Percentiles rank a stretch among this genome's conserved stretches.
Evolutionary conservation across 164 flowering plant genomes (phyloP).

Genomic region (Sextonia rubra): DNA sequence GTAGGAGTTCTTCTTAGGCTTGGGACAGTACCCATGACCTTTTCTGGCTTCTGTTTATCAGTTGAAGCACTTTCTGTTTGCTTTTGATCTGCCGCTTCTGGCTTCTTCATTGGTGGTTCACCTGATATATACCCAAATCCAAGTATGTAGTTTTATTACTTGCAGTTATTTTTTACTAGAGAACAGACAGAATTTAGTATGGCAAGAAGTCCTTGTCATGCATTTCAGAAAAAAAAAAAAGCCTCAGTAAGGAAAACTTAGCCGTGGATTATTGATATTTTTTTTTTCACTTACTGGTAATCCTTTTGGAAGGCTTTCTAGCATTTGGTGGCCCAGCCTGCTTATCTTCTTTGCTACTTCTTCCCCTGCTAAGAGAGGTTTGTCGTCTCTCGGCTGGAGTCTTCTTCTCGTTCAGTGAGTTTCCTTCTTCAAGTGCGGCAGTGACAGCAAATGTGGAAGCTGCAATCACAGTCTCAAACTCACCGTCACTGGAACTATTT

Average conservation of each 20-base stretch:
- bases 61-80: slow-evolving; percentile 14
- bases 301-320: slow-evolving; percentile 15
- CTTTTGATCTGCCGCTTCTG: slow-evolving; percentile 19
- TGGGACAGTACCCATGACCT: slow-evolving; percentile 9
- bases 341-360: slow-evolving; percentile 24
- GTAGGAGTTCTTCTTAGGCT: slow-evolving; percentile 24
- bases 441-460: slow-evolving; percentile 60
- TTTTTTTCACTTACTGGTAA: slow-evolving; percentile 23
- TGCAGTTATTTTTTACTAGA: background rate
- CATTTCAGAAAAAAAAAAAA: background rate
- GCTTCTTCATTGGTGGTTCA: slow-evolving; percentile 25
- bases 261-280: slow-evolving; percentile 12
- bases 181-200: background rate
- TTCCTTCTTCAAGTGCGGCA: slow-evolving; percentile 34
- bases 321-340: slow-evolving; percentile 8
- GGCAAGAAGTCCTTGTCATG: background rate
- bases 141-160: background rate
- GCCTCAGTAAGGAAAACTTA: background rate
- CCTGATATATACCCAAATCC: slow-evolving; percentile 20
- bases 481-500: slow-evolving; percentile 24
- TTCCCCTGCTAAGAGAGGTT: slow-evolving; percentile 19
- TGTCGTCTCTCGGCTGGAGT: slow-evolving; percentile 8
- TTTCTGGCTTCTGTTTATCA: slow-evolving; percentile 21
- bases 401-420: background rate
- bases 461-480: slow-evolving; percentile 44